Conservation (phyloP, 164 flowering plant genomes). For the Magnolia sinica region DNA sequence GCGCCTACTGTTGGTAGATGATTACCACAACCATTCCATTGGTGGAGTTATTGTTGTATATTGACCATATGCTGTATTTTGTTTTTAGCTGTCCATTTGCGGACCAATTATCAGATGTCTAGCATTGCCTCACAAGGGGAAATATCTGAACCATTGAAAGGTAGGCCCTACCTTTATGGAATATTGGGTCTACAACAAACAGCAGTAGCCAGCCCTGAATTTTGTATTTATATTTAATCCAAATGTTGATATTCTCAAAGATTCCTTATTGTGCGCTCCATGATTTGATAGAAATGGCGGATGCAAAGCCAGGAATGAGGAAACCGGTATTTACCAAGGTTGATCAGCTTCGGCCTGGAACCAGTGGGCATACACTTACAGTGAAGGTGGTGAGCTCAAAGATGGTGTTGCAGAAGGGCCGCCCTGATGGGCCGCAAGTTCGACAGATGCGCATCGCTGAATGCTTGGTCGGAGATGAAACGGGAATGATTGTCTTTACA, state of each 20-base stretch:
- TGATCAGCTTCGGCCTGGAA: constrained; percentile 58
- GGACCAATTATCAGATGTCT: not conserved
- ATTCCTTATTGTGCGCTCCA: not conserved
- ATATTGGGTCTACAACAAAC: not conserved
- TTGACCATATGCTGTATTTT: not conserved
- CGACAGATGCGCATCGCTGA: constrained; percentile 60
- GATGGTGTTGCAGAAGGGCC: constrained; percentile 50
- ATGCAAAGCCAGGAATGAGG: constrained; percentile 48
- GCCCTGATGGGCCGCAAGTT: constrained; percentile 45
- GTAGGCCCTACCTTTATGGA: not conserved
- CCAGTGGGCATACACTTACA: constrained; percentile 49
- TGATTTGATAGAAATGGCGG: constrained; percentile 36
- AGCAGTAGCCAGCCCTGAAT: not conserved
- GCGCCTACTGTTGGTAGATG: not conserved
- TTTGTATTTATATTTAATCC: not conserved
- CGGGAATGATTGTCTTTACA: constrained; percentile 52
- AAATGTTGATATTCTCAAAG: not conserved
- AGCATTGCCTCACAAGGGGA: not conserved
- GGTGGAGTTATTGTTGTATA: not conserved
- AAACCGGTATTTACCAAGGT: constrained; percentile 55
- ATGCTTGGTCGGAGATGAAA: constrained; percentile 64
- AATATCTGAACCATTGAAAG: not conserved
- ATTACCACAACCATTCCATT: not conserved
- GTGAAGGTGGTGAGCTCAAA: constrained; percentile 54
- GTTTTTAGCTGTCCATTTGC: not conserved